Evolutionary conservation across 2,329 filamentous ascomycete species (phyloP).

Genomic region (Fusarium haematococcum): DNA sequence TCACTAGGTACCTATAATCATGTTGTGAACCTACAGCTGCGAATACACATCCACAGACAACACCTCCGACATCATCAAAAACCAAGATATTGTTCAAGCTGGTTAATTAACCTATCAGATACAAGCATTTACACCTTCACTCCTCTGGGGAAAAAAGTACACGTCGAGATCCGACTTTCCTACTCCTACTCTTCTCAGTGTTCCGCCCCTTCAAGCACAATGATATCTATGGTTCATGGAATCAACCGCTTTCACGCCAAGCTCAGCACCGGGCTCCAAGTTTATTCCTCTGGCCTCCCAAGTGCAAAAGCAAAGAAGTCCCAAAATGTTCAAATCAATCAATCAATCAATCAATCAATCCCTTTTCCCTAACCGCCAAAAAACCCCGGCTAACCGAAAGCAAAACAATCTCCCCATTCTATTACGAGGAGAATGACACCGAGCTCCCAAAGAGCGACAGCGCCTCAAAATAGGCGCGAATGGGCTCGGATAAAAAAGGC

Average conservation of each 20-base stretch:
- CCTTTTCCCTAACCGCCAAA: constrained; percentile 38
- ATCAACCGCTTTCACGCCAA: constrained; percentile 33
- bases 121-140: constrained; percentile 34
- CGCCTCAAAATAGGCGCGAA: constrained; percentile 20
- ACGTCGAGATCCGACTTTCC: constrained; percentile 13
- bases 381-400: constrained; percentile 40
- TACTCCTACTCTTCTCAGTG: constrained; percentile 12
- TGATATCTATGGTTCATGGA: constrained; percentile 36
- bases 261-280: constrained; percentile 27
- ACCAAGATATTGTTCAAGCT: constrained; percentile 14
- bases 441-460: constrained; percentile 36
- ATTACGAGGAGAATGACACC: constrained; percentile 26
- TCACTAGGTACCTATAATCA: neutral
- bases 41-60: neutral
- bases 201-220: constrained; percentile 19
- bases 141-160: constrained; percentile 15
- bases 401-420: constrained; percentile 27
- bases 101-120: constrained; percentile 37
- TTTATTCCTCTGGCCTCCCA: constrained; percentile 22
- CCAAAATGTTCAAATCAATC: constrained; percentile 42
- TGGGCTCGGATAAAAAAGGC: constrained; percentile 27
- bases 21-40: neutral
- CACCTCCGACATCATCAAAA: neutral
- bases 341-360: constrained; percentile 44
- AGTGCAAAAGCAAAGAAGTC: constrained; percentile 40